These are phyloP conservation scores for Neurospora pannonica DNA, from an alignment of 495 filamentous ascomycete species.

Conservation along the genomic window DNA sequence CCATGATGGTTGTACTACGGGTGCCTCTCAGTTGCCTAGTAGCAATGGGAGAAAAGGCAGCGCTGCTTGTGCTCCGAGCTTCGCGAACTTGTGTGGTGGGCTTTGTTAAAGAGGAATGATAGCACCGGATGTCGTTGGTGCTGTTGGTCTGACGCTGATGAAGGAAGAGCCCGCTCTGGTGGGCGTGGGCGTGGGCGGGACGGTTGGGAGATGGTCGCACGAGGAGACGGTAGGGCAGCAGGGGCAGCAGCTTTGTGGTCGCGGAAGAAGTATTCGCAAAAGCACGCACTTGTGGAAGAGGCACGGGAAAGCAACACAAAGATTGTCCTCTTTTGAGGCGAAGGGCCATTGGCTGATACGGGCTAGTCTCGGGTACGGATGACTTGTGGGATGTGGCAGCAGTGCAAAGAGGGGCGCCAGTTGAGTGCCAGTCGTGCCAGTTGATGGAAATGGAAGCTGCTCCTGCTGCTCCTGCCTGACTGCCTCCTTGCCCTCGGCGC, in stretches of 20 bases:
- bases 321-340: background rate
- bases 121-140: background rate
- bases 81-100: background rate
- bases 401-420: background rate
- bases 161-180: background rate
- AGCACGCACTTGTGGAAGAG: background rate
- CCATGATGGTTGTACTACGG: slow-evolving; percentile 1
- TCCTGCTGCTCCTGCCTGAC: background rate
- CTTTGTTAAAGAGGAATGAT: background rate
- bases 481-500: background rate
- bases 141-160: background rate
- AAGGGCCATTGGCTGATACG: background rate
- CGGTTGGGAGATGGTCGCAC: background rate
- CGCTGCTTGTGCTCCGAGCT: background rate
- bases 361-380: background rate
- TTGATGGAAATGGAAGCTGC: background rate
- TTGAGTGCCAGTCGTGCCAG: background rate
- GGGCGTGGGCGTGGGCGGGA: background rate
- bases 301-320: background rate
- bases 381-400: background rate
- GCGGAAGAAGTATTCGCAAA: background rate
- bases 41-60: background rate
- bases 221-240: background rate
- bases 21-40: background rate
- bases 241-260: background rate